These are phyloP conservation scores for Ramularia endophylla DNA, from an alignment of 2,329 filamentous ascomycete species.

Conservation along the genomic window DNA sequence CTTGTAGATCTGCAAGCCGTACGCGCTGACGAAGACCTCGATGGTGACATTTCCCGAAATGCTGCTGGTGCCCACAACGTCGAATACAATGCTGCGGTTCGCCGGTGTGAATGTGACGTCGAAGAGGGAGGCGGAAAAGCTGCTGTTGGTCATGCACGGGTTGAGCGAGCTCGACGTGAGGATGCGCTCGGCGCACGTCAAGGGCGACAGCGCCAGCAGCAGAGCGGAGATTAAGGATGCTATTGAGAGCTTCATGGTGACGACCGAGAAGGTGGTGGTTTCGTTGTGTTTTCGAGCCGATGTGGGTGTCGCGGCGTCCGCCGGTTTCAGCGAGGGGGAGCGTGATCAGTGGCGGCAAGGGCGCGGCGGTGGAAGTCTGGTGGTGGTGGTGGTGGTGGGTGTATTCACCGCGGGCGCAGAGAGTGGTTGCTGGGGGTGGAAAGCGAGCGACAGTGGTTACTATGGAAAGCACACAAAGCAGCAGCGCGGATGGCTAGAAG, in stretches of 20 bases:
- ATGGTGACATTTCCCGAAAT: slow-evolving; percentile 78
- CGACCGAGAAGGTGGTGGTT: slow-evolving; percentile 6
- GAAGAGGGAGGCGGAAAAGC: slow-evolving; percentile 84
- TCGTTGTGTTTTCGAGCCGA: slow-evolving; percentile 6
- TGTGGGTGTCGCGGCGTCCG: slow-evolving; percentile 3
- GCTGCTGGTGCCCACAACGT: slow-evolving; percentile 75
- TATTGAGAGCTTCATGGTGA: slow-evolving; percentile 24
- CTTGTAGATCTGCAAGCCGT: slow-evolving; percentile 69
- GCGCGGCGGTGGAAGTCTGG: slow-evolving; percentile 2
- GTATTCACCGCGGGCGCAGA: slow-evolving; percentile 1
- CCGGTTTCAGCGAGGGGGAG: slow-evolving; percentile 14
- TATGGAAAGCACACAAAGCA: slow-evolving; percentile 2
- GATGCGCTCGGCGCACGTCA: slow-evolving; percentile 54
- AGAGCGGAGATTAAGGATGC: slow-evolving; percentile 24
- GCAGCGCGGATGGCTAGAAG: slow-evolving; percentile 2
- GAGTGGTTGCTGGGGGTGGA: slow-evolving; percentile 2
- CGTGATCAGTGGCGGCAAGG: slow-evolving; percentile 13
- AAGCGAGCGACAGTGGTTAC: slow-evolving; percentile 3
- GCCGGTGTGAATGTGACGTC: slow-evolving; percentile 72
- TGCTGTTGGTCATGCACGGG: slow-evolving; percentile 75
- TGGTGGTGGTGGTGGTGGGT: slow-evolving; percentile 1
- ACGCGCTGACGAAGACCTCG: slow-evolving; percentile 69
- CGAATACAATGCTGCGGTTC: slow-evolving; percentile 66
- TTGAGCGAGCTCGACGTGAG: slow-evolving; percentile 80
- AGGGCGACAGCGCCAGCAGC: slow-evolving; percentile 39